Conservation (phyloP, 108 stramenopile genomes). For the Discostella stelligeroides region DNA sequence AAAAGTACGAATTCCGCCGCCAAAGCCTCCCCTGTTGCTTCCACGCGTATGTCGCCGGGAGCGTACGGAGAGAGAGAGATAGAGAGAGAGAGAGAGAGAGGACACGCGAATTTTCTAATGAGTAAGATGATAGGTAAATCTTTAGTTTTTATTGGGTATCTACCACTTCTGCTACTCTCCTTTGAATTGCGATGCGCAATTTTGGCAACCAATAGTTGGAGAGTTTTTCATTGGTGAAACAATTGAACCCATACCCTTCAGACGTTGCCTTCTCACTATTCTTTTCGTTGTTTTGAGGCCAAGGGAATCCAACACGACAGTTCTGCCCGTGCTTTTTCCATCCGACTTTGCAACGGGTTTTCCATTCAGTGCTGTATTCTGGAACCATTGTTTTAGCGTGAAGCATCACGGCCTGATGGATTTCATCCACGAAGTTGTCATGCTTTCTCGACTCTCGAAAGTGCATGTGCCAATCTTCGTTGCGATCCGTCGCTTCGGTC, state of each 20-base stretch:
- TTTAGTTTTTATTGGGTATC: too few relatives aligned
- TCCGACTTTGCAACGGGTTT: conserved; percentile 43
- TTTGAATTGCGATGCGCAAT: conserved; percentile 51
- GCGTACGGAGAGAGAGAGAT: too few relatives aligned
- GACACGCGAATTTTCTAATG: too few relatives aligned
- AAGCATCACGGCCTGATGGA: conserved; percentile 77
- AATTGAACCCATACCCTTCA: conserved; percentile 69
- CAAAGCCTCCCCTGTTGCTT: too few relatives aligned
- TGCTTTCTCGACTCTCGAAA: conserved; percentile 22
- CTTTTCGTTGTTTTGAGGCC: conserved; percentile 40
- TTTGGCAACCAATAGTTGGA: conserved; percentile 56
- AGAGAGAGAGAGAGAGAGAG: too few relatives aligned
- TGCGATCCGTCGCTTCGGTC: conserved; percentile 26
- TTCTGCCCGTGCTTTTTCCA: conserved; percentile 42
- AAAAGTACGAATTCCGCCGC: too few relatives aligned
- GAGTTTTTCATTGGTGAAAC: conserved; percentile 58
- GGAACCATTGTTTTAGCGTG: conserved; percentile 70
- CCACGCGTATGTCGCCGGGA: too few relatives aligned
- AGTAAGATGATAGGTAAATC: too few relatives aligned
- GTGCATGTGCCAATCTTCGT: conserved; percentile 25
- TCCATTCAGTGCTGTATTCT: conserved; percentile 49
- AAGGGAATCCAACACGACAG: conserved; percentile 62
- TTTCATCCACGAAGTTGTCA: conserved; percentile 57
- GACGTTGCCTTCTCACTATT: conserved; percentile 26
- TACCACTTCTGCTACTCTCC: too few relatives aligned